Conservation (phyloP, 2,329 filamentous ascomycete genomes). For the Ophiocordyceps polyrhachis-furcata region DNA sequence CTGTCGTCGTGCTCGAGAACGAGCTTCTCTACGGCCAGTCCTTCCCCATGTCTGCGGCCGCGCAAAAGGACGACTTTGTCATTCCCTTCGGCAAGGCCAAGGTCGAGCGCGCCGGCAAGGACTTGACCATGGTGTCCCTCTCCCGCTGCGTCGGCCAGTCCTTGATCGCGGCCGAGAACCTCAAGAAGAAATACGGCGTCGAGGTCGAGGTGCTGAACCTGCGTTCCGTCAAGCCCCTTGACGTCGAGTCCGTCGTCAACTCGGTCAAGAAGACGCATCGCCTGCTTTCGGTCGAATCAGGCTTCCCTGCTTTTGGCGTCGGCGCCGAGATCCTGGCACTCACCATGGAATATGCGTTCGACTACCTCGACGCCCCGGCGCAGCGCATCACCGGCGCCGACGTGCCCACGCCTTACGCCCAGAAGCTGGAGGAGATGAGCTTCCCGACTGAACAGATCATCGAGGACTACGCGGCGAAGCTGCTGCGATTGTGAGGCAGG, state of each 20-base stretch:
- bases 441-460: slow-evolving; percentile 88
- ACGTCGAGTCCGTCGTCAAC: slow-evolving; percentile 86
- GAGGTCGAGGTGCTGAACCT: slow-evolving; percentile 97
- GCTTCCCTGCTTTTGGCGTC: slow-evolving; percentile 90
- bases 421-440: slow-evolving; percentile 81
- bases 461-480: slow-evolving; percentile 72
- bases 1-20: slow-evolving; percentile 80
- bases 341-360: slow-evolving; percentile 94
- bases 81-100: slow-evolving; percentile 97
- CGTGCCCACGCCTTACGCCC: slow-evolving; percentile 89
- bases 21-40: slow-evolving; percentile 80
- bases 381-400: slow-evolving; percentile 92
- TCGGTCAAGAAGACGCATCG: slow-evolving; percentile 97
- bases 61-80: slow-evolving; percentile 92
- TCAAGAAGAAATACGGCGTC: slow-evolving; percentile 93
- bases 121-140: slow-evolving; percentile 85
- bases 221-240: slow-evolving; percentile 89
- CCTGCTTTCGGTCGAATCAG: slow-evolving; percentile 82
- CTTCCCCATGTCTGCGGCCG: slow-evolving; percentile 95
- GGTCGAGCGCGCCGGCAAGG: slow-evolving; percentile 90
- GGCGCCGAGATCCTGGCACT: slow-evolving; percentile 82
- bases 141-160: slow-evolving; percentile 92
- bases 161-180: slow-evolving; percentile 67
- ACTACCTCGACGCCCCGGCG: slow-evolving; percentile 89
- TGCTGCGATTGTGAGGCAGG: slow-evolving; percentile 54